These are phyloP conservation scores for Cercophora newfieldiana DNA, from an alignment of 495 filamentous ascomycete genomes.

Conservation along the genomic window DNA sequence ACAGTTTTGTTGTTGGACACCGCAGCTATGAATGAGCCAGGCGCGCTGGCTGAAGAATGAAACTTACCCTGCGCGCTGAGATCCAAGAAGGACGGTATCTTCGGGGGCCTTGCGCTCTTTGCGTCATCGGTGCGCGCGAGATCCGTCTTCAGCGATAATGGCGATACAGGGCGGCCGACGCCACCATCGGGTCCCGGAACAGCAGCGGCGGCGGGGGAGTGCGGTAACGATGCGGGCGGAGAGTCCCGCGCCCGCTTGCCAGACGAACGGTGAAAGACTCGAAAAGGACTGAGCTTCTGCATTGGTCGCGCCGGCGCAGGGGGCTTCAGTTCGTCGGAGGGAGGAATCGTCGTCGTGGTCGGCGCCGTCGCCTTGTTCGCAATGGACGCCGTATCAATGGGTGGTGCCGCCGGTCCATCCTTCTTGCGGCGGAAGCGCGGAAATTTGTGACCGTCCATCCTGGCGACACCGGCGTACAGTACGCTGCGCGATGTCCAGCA, in stretches of 20 bases:
- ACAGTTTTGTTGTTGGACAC: neutral
- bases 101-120: conserved; percentile 19
- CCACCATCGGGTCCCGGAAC: conserved; percentile 22
- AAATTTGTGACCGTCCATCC: conserved; percentile 31
- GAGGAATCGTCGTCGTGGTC: conserved; percentile 21
- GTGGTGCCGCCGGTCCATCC: conserved; percentile 21
- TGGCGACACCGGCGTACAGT: neutral
- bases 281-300: conserved; percentile 34
- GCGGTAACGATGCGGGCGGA: conserved; percentile 32
- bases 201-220: conserved; percentile 31
- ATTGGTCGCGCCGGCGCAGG: conserved; percentile 22
- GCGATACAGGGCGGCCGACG: conserved; percentile 31
- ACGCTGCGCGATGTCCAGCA: neutral
- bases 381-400: conserved; percentile 13
- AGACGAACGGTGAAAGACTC: conserved; percentile 35
- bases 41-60: too few species aligned
- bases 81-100: conserved; percentile 48
- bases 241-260: conserved; percentile 47
- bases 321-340: conserved; percentile 24
- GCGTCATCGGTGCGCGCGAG: conserved; percentile 8
- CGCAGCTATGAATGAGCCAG: neutral
- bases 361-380: neutral
- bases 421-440: conserved; percentile 30
- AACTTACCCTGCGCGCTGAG: conserved; percentile 32
- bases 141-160: conserved; percentile 26